Base-by-base conservation (phyloP, 176 grass and related monocot species). In the Urochloa ruziziensis region DNA sequence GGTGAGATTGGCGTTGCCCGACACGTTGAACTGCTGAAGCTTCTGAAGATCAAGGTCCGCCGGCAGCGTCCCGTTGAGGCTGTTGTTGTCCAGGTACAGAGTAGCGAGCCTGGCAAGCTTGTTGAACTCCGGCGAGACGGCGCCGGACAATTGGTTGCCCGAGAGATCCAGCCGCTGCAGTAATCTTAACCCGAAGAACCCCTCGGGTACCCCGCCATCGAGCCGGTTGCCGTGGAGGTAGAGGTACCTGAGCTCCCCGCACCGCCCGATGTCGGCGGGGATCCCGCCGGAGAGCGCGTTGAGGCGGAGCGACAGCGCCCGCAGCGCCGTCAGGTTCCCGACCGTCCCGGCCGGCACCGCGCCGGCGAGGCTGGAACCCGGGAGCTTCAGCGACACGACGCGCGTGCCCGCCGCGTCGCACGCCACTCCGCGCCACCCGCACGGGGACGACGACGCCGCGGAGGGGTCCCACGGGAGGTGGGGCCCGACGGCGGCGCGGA, bases 261-360 rank as follows among this genome's bases (percentile, higher is more conserved):
- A 91, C 3, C 33, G 43, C 44, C 78, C 75, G 78, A 98, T 86
- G 67, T 98, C 93, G 2, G 35, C n/a, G 0, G 93, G 96, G 62
- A 98, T 88, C 36, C 47, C 65, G 52, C 93, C 96, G 44, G 75
- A 83, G n/a, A 98, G 74, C 44, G 61, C 62, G 84, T 98, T 95
- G 82, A 84, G 75, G 28, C 85, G 92, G 2, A 98, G 89, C 67
- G 89, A 95, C 34, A 98, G 82, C 29, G 34, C 2, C 7, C 8
- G 35, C 24, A 98, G 82, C 15, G 87, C 91, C 19, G 93, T 95
- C 2, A 98, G 91, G 79, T 98, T 98, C 2, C 91, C 93, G 12
- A 98, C 0, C 3, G 87, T 80, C 6, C 87, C 89, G 0, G 4
- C 0, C 1, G 91, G 93, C 48, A 93, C 42, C 58, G 5, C 18